phyloP scores from a whole-genome alignment of 352 stramenopile species.

The Phytophthora idaei region DNA sequence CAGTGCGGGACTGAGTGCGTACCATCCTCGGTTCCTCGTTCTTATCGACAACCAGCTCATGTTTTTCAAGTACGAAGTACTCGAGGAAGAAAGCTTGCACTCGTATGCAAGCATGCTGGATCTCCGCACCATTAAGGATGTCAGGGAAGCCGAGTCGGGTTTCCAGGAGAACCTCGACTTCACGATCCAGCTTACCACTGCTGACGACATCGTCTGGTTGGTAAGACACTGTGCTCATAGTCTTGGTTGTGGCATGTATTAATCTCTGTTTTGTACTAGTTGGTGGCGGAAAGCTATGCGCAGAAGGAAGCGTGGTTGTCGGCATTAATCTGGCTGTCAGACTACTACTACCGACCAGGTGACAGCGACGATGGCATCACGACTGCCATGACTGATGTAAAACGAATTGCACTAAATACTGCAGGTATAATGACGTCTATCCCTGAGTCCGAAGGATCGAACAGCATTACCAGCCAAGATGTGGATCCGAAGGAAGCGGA shows the following conservation, averaged over 20 bases:
- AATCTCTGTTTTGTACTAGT: conserved; percentile 32
- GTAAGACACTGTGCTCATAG: conserved; percentile 40
- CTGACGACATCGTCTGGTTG: conserved; percentile 80
- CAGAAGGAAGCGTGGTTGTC: conserved; percentile 90
- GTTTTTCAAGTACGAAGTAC: conserved; percentile 89
- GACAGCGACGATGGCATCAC: conserved; percentile 33
- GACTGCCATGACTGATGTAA: conserved; percentile 33
- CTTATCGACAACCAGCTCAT: conserved; percentile 77
- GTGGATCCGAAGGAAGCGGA: conserved; percentile 33
- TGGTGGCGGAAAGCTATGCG: conserved; percentile 78
- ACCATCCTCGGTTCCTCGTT: conserved; percentile 86
- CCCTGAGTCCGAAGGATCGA: conserved; percentile 47
- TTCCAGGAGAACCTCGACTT: conserved; percentile 87
- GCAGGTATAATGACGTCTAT: conserved; percentile 57
- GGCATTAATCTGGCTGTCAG: conserved; percentile 84
- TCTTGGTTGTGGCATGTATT: conserved; percentile 14
- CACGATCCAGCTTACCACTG: conserved; percentile 83
- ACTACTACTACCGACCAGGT: conserved; percentile 75
- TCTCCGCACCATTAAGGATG: conserved; percentile 78
- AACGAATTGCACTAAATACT: conserved; percentile 51
- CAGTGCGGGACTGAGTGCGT: conserved; percentile 68
- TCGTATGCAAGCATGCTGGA: conserved; percentile 74
- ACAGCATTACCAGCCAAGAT: conserved; percentile 34
- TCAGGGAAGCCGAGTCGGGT: conserved; percentile 79
- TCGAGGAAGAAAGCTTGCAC: conserved; percentile 70